Conservation (phyloP, 306 rosid genomes). For the Glycine latifolia region DNA sequence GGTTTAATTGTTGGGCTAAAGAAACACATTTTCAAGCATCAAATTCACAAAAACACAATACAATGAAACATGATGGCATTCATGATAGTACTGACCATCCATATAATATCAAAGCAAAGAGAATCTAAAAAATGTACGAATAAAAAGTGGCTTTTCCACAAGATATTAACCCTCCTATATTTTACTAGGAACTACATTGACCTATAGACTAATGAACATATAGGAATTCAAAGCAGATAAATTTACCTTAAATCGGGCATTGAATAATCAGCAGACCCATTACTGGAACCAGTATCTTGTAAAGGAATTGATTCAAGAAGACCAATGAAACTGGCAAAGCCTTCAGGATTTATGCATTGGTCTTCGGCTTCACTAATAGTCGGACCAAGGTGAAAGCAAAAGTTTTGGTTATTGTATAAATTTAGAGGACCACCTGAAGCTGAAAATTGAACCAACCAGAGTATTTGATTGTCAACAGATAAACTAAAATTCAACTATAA, state of each 20-base stretch:
- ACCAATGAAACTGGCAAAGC: slow-evolving; percentile 81
- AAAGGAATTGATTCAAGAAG: slow-evolving; percentile 93
- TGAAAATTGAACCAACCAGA: slow-evolving; percentile 39
- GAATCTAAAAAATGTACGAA: slow-evolving; percentile 32
- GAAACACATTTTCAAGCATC: slow-evolving; percentile 34
- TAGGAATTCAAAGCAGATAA: slow-evolving; percentile 40
- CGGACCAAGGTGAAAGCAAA: slow-evolving; percentile 77
- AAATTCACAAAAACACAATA: slow-evolving; percentile 23
- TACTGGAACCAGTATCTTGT: slow-evolving; percentile 65
- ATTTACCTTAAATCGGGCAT: slow-evolving; percentile 76
- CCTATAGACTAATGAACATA: slow-evolving; percentile 30
- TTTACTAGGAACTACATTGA: slow-evolving; percentile 39
- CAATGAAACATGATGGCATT: slow-evolving; percentile 4
- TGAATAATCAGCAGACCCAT: slow-evolving; percentile 74
- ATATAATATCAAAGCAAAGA: slow-evolving; percentile 29
- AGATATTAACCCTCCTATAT: slow-evolving; percentile 16
- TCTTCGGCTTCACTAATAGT: slow-evolving; percentile 60
- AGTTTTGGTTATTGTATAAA: slow-evolving; percentile 72
- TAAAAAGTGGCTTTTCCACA: background rate
- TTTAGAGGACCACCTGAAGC: slow-evolving; percentile 69
- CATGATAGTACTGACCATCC: slow-evolving; percentile 36
- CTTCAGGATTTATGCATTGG: slow-evolving; percentile 87
- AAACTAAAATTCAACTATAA: slow-evolving; percentile 20
- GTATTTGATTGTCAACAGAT: slow-evolving; percentile 26
- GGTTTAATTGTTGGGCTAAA: slow-evolving; percentile 26